Conservation (phyloP, 2,329 filamentous ascomycete species). For the Nemania abortiva region DNA sequence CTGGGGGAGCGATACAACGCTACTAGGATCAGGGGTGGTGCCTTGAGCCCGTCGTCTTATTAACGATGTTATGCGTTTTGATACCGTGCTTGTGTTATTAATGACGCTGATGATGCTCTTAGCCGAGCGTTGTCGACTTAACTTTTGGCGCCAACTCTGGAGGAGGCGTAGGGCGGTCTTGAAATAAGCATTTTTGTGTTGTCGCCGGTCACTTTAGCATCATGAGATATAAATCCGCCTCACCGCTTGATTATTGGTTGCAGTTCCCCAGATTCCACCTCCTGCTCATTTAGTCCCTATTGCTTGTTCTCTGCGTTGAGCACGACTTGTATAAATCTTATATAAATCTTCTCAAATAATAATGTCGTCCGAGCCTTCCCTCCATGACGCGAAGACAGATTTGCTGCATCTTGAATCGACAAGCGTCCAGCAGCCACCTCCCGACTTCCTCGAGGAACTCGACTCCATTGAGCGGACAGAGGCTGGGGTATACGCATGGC, state of each 20-base stretch:
- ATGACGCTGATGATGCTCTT: no score
- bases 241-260: no score
- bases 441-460: constrained; percentile 6
- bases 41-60: no score
- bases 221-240: no score
- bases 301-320: neutral
- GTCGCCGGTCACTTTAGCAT: no score
- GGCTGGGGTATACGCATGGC: constrained; percentile 18
- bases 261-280: no score
- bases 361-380: constrained; percentile 17
- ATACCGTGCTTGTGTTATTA: neutral
- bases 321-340: no score
- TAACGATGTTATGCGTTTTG: no score
- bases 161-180: no score
- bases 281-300: neutral
- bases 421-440: neutral
- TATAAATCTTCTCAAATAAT: neutral
- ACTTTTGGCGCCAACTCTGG: no score
- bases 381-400: constrained; percentile 11
- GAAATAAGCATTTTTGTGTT: no score
- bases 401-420: constrained; percentile 1
- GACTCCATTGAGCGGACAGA: constrained; percentile 20
- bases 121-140: no score
- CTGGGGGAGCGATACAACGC: constrained; percentile 18
- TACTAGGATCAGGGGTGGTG: constrained; percentile 7